A percentile compares a stretch with the other conserved stretches of the same genome.
These are phyloP conservation scores for Neotropicomus parvogracilis DNA, from an alignment of 1,284 basidiomycete species.

Conservation along the genomic window DNA sequence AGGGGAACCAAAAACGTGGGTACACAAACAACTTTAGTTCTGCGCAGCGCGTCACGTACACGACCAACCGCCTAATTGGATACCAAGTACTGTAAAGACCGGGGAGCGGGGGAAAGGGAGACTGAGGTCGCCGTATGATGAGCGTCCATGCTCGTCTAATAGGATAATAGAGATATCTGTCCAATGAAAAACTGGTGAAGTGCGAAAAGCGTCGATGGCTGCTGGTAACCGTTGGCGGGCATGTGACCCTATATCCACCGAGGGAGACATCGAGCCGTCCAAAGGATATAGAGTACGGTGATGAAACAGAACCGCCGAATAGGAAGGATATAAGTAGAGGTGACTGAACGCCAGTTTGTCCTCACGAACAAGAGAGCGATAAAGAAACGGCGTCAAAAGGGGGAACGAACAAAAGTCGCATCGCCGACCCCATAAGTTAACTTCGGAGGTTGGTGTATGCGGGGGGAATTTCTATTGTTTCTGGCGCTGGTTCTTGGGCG, in stretches of 20 bases:
- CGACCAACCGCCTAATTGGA: not conserved
- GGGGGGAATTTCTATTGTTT: slow-evolving; percentile 76
- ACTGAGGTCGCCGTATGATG: not conserved
- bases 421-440: slow-evolving; percentile 2
- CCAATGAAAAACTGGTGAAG: slow-evolving; percentile 2
- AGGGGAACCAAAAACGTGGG: not conserved
- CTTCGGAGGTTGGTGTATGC: slow-evolving; percentile 64
- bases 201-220: not conserved
- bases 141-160: slow-evolving; percentile 8
- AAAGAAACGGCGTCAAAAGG: not conserved
- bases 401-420: not conserved
- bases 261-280: not conserved
- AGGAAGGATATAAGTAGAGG: slow-evolving; percentile 7
- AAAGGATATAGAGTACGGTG: not conserved
- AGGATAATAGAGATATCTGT: not conserved
- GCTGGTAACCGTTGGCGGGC: not conserved
- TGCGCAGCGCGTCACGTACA: slow-evolving; percentile 13
- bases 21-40: not conserved
- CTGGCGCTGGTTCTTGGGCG: slow-evolving; percentile 39
- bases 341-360: slow-evolving; percentile 2
- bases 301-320: not conserved
- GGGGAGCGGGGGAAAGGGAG: not conserved
- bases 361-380: not conserved
- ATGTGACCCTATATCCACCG: slow-evolving; percentile 6
- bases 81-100: not conserved